Conservation (phyloP, 2,329 filamentous ascomycete species). For the Claviceps lovelessii region DNA sequence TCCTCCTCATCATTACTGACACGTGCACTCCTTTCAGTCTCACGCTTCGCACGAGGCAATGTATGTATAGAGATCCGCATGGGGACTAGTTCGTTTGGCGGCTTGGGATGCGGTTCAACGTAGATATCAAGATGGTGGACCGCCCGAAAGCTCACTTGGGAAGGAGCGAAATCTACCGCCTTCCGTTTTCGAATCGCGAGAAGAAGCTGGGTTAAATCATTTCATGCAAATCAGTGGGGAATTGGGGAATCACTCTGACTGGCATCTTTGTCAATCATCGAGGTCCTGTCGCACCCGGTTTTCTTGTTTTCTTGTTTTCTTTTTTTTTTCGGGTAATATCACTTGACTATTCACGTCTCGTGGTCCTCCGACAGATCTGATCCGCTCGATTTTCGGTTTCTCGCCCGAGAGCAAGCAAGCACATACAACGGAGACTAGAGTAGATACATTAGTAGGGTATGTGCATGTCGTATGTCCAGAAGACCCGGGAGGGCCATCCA, state of each 20-base stretch:
- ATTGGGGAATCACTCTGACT: background rate
- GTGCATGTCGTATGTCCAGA: background rate
- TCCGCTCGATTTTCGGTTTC: background rate
- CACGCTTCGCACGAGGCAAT: background rate
- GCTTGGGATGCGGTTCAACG: background rate
- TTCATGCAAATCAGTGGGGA: background rate
- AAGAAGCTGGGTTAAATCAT: background rate
- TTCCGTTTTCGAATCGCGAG: background rate
- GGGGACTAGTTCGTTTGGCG: background rate
- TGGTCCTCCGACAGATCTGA: background rate
- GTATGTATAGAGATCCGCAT: background rate
- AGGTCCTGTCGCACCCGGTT: background rate
- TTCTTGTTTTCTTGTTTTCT: background rate
- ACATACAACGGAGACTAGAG: no score
- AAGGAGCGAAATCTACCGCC: background rate
- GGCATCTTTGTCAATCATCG: background rate
- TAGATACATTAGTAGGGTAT: no score
- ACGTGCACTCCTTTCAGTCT: background rate
- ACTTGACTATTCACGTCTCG: background rate
- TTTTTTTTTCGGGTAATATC: background rate
- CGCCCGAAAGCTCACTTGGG: background rate
- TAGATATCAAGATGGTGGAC: background rate
- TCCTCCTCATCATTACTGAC: background rate
- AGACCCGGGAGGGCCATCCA: background rate
- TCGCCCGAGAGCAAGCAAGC: no score